Evolutionary conservation across 768 basidiomycete genomes (phyloP).

Genomic region (Tylopilus sp.): DNA sequence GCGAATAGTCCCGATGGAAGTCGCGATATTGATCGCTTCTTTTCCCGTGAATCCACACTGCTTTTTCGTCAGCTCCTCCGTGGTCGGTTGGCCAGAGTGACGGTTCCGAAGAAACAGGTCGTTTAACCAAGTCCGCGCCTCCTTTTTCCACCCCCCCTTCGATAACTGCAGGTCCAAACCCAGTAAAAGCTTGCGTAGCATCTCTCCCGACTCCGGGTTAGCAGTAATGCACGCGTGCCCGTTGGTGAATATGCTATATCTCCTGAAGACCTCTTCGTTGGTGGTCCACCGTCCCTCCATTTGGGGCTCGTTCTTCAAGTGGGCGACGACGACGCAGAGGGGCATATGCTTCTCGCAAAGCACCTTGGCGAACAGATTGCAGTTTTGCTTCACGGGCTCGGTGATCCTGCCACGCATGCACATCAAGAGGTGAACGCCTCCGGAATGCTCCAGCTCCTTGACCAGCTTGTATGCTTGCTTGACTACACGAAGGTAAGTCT

Average conservation of each 20-base stretch:
- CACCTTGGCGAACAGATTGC: no score
- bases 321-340: constrained; percentile 35
- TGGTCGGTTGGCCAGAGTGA: constrained; percentile 5
- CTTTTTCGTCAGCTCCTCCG: constrained; percentile 9
- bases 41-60: constrained; percentile 16
- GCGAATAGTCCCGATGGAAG: constrained; percentile 12
- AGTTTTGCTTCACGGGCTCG: constrained; percentile 35
- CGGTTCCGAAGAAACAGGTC: constrained; percentile 8
- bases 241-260: constrained; percentile 26
- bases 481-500: constrained; percentile 23
- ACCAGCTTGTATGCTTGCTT: constrained; percentile 33
- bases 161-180: neutral
- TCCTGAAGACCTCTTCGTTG: constrained; percentile 31
- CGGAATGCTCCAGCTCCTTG: constrained; percentile 26
- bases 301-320: constrained; percentile 34
- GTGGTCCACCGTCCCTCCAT: constrained; percentile 39
- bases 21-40: no score
- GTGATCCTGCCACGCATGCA: constrained; percentile 39
- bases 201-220: constrained; percentile 27
- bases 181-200: no score
- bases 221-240: constrained; percentile 44
- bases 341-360: constrained; percentile 36
- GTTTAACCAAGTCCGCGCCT: constrained; percentile 14
- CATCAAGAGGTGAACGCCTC: constrained; percentile 38
- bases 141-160: constrained; percentile 16